A percentile compares a stretch with the other conserved stretches of the same genome.
Evolutionary conservation across 192 early-diverging fungal genomes (phyloP).

Genomic region (Backusella morwellensis): DNA sequence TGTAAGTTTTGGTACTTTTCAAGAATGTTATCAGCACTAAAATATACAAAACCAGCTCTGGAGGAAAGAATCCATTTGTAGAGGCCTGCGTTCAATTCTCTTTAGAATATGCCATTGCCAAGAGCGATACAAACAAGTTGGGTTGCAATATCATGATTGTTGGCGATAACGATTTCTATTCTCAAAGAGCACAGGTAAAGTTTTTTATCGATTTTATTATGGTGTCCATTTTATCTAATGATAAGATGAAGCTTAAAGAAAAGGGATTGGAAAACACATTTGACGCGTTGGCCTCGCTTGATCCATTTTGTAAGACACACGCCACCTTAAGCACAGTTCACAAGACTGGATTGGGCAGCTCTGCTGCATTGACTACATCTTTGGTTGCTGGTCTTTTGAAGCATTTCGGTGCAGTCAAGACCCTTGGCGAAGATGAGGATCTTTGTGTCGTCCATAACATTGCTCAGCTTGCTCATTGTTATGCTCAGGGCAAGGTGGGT

Average conservation of each 20-base stretch:
- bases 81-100: constrained; percentile 52
- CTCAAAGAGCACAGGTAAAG: constrained; percentile 80
- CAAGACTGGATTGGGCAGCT: constrained; percentile 97
- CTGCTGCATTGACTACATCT: constrained; percentile 95
- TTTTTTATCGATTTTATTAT: neutral
- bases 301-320: constrained; percentile 60
- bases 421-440: constrained; percentile 25
- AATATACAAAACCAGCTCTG: neutral
- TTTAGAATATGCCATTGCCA: constrained; percentile 40
- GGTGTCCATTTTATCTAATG: neutral
- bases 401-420: constrained; percentile 62
- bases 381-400: constrained; percentile 75
- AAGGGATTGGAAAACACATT: constrained; percentile 7
- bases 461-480: constrained; percentile 90
- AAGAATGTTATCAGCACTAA: neutral
- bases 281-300: constrained; percentile 2
- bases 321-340: constrained; percentile 68
- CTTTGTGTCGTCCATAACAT: constrained; percentile 74
- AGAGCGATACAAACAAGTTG: constrained; percentile 4
- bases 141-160: constrained; percentile 76
- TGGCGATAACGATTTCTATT: constrained; percentile 99
- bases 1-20: constrained; percentile 15
- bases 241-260: neutral
- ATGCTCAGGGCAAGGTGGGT: constrained; percentile 98
- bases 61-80: constrained; percentile 63